phyloP scores from a whole-genome alignment of 805 yeast species.

The Nematodospora valgi region DNA sequence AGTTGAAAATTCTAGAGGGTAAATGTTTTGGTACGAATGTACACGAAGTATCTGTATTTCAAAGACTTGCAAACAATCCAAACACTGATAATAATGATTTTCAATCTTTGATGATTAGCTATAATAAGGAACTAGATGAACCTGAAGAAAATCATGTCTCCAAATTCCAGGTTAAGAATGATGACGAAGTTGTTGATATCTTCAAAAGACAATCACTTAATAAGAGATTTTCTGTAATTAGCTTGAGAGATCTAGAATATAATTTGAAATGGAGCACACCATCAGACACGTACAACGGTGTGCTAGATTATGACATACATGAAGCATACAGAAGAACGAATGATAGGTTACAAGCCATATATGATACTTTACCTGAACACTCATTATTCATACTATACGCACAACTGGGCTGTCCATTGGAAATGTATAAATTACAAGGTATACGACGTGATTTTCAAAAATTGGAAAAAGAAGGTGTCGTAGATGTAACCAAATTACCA shows the following conservation, averaged over 20 bases:
- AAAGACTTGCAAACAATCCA: constrained; percentile 13
- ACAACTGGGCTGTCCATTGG: constrained; percentile 59
- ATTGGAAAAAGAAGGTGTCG: constrained; percentile 37
- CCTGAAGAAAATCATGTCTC: constrained; percentile 15
- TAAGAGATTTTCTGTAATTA: constrained; percentile 45
- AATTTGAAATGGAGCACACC: constrained; percentile 24
- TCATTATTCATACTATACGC: constrained; percentile 60
- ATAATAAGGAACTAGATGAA: constrained; percentile 18
- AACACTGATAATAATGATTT: constrained; percentile 2
- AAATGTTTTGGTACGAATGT: constrained; percentile 51
- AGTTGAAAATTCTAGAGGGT: constrained; percentile 68
- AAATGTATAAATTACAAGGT: constrained; percentile 44
- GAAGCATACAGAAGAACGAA: constrained; percentile 35
- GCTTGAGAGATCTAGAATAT: constrained; percentile 58
- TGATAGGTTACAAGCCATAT: constrained; percentile 44
- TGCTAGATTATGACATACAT: constrained; percentile 6
- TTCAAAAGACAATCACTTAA: constrained; percentile 33
- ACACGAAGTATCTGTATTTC: constrained; percentile 22
- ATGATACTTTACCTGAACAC: constrained; percentile 51
- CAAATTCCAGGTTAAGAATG: constrained; percentile 47
- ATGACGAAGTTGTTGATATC: constrained; percentile 53
- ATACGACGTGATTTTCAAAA: constrained; percentile 41
- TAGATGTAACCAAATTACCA: constrained; percentile 39
- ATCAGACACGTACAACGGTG: constrained; percentile 21
- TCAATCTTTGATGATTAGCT: constrained; percentile 22